Base-by-base conservation (phyloP, 441 rosid genomes). In the Dalechampia spathulata region DNA sequence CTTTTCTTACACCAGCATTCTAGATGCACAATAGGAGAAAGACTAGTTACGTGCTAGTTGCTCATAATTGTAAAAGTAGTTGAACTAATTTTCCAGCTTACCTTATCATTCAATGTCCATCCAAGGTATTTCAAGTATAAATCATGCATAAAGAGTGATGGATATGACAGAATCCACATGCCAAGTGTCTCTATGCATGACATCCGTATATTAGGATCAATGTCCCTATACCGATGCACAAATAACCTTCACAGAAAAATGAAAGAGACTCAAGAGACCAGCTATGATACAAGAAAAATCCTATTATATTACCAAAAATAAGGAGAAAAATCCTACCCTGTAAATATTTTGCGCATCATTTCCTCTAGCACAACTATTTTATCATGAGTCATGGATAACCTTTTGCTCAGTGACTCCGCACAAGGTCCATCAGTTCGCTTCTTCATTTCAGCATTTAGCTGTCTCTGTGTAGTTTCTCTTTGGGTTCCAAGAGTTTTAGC, bases 81-180 rank as follows among this genome's bases (percentile, higher is more conserved):
- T 6, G n/a, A 52, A 69, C 52, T 49, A 22, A n/a, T n/a, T n/a
- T n/a, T n/a, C n/a, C n/a, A 58, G 52, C 67, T 78, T 72, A 94
- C 99, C 72, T 84, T 90, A 71, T 94, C 99, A 75, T 94, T 90
- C 54, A 94, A 74, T 11, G 99, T 94, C 99, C 99, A 94, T n/a
- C 99, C 99, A 69, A 94, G 97, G 74, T 90, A 94, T 76, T 94
- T 94, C 55, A 94, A 75, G 74, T 90, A 90, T 44, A 87, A 75
- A 72, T 93, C 97, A 73, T 86, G 87, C 82, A 93, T 71, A 75
- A 93, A 93, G 62, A 87, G 78, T 36, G 97, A 83, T 47, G 95
- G 95, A 73, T 90, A 93, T 20, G 91, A 83, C 74, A 73, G 78
- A 76, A 90, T 80, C 99, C 99, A 93, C 27, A 80, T 73, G 40